These are phyloP conservation scores for Zygoascus tannicola DNA, from an alignment of 805 yeast genomes.

Conservation along the genomic window DNA sequence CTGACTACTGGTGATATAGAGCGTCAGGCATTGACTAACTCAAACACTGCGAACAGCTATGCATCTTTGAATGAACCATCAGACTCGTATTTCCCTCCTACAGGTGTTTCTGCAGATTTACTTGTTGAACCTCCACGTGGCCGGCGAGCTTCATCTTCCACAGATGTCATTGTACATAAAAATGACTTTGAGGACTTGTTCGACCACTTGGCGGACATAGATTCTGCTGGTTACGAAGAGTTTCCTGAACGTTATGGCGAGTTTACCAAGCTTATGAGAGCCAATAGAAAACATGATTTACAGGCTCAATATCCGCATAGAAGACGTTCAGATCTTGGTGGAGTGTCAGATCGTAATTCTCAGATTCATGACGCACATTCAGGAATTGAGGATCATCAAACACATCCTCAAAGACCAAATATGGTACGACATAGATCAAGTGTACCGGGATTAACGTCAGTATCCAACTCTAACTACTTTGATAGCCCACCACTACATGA, in stretches of 20 bases:
- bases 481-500: neutral
- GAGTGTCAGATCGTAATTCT: neutral
- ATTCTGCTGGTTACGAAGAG: neutral
- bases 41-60: neutral
- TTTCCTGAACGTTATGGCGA: constrained; percentile 5
- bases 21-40: neutral
- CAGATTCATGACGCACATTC: neutral
- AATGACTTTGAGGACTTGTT: neutral
- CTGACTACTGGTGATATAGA: neutral
- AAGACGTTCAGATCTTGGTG: neutral
- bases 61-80: neutral
- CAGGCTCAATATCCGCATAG: neutral
- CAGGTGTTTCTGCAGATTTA: too few relatives aligned
- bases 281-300: constrained; percentile 5
- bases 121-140: too few relatives aligned
- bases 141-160: neutral
- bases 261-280: constrained; percentile 11
- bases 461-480: neutral
- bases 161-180: too few relatives aligned
- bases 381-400: neutral
- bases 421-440: neutral
- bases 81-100: neutral
- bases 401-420: neutral
- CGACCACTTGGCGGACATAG: neutral
- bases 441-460: neutral